phyloP scores from a whole-genome alignment of 768 basidiomycete genomes.

The Pluteus cervinus region DNA sequence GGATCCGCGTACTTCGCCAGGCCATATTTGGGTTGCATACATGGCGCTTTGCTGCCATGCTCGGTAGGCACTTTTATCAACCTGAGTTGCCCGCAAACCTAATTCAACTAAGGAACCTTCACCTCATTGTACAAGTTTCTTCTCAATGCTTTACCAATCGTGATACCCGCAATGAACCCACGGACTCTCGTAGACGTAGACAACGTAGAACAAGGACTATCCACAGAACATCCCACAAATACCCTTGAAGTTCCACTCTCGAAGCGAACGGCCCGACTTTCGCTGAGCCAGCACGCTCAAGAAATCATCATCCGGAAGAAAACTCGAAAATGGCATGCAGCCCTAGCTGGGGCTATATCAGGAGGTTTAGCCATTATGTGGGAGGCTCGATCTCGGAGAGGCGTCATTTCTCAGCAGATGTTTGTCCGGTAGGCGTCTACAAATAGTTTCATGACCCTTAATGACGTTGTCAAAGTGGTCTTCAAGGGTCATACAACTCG shows the following conservation, averaged over 20 bases:
- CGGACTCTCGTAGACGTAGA: slow-evolving; percentile 12
- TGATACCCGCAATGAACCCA: slow-evolving; percentile 47
- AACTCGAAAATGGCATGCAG: slow-evolving; percentile 73
- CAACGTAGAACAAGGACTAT: slow-evolving; percentile 12
- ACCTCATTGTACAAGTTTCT: slow-evolving; percentile 74
- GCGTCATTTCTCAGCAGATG: slow-evolving; percentile 76
- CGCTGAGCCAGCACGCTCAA: slow-evolving; percentile 58
- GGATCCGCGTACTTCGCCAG: slow-evolving; percentile 63
- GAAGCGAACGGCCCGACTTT: slow-evolving; percentile 45
- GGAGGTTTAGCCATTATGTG: slow-evolving; percentile 72
- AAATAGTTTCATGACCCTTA: not conserved
- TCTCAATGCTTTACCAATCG: slow-evolving; percentile 70
- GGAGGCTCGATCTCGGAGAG: slow-evolving; percentile 62
- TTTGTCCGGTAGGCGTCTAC: slow-evolving; percentile 67
- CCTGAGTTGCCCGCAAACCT: not conserved
- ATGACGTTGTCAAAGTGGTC: slow-evolving; percentile 44
- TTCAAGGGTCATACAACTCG: slow-evolving; percentile 86
- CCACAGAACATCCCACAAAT: slow-evolving; percentile 17
- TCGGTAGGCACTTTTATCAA: slow-evolving; percentile 41
- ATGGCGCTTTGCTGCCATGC: slow-evolving; percentile 81
- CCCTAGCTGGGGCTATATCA: slow-evolving; percentile 70
- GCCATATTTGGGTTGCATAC: slow-evolving; percentile 84
- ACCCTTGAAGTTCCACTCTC: slow-evolving; percentile 23
- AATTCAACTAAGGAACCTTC: slow-evolving; percentile 80
- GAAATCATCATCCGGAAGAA: slow-evolving; percentile 57